Conservation (phyloP, 1,139 yeast species). For the Zygoascus sp. region DNA sequence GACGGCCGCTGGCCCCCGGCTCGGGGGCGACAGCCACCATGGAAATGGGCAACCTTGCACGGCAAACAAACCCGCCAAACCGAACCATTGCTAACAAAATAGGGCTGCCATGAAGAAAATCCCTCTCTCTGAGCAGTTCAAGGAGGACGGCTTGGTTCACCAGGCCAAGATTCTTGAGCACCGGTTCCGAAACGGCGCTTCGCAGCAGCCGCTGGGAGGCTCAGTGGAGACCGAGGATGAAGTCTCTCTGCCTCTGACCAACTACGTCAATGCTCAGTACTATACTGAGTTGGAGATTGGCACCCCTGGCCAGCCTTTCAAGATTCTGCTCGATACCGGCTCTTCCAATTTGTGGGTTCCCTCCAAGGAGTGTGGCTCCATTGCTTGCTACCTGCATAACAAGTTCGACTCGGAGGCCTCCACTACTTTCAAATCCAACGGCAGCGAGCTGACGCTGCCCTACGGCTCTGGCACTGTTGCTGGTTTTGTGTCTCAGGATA, state of each 20-base stretch:
- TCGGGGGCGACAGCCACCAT: not conserved
- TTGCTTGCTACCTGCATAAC: conserved; percentile 90
- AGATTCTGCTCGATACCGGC: conserved; percentile 79
- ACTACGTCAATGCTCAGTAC: conserved; percentile 92
- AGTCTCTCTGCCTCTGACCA: conserved; percentile 78
- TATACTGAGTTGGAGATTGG: conserved; percentile 86
- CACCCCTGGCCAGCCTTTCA: conserved; percentile 88
- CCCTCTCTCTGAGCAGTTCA: conserved; percentile 56
- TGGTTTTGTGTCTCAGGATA: conserved; percentile 86
- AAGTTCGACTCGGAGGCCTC: conserved; percentile 83
- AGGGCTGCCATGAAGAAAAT: conserved; percentile 52
- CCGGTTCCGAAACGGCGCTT: conserved; percentile 34
- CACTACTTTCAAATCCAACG: conserved; percentile 77
- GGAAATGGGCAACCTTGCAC: not conserved
- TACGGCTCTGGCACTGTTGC: conserved; percentile 92
- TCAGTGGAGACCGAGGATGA: conserved; percentile 38
- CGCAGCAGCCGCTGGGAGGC: conserved; percentile 30
- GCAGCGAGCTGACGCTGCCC: conserved; percentile 74
- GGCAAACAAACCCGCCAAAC: not conserved
- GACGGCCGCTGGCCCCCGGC: not conserved
- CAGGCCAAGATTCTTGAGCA: conserved; percentile 10
- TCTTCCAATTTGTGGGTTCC: conserved; percentile 98
- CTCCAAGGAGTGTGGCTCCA: conserved; percentile 76
- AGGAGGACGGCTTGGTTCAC: conserved; percentile 37
- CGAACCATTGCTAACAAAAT: not conserved